Evolutionary conservation across 352 stramenopile genomes (phyloP), one percentile per base, ranked within the genome.

Genomic region (Globisporangium acanthophoron): DNA sequence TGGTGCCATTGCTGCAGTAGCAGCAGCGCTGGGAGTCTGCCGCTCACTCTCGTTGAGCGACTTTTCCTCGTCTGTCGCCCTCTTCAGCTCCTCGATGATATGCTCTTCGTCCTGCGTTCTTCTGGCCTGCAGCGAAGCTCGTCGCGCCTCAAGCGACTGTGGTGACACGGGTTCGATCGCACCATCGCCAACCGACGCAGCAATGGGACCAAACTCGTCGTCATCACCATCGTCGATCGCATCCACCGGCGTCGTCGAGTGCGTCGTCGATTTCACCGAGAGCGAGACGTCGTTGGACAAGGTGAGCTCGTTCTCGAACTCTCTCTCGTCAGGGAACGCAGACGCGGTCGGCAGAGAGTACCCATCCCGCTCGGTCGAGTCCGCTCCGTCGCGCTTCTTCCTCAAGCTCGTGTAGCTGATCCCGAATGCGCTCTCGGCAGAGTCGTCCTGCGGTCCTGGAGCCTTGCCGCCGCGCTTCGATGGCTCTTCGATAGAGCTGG

Each of bases 371-470:
- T 44, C 49, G 20, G 1, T 39, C 9, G 41, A 18, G 20, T 62
- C 64, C 8, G 52, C 39, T 37, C 16, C 31, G 24, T 54, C 49
- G 27, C 24, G 16, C 20, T 70, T 73, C 59, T 74, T 87, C 15
- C 64, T 58, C 45, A 80, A 15, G 49, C 62, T 87, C 41, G 82
- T 73, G 52, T 90, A 90, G 3, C 68, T 67, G 58, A 90, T 90
- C 0, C 78, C 80, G 57, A 90, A 90, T 20, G 41, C 64, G 8
- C 52, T 47, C 7, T 63, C 64, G 20, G 45, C 60, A 6, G 59
- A 67, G n/a, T 59, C 15, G 35, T 55, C 5, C 57, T 21, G 51
- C n/a, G 27, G 41, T 2, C 65, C 70, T 27, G 8, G 24, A 11
- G 12, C 13, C 47, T 40, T 50, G 53, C 5, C 63, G 47, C 60